phyloP scores from a whole-genome alignment of 2,329 filamentous ascomycete species.

The Phialophora tarda region DNA sequence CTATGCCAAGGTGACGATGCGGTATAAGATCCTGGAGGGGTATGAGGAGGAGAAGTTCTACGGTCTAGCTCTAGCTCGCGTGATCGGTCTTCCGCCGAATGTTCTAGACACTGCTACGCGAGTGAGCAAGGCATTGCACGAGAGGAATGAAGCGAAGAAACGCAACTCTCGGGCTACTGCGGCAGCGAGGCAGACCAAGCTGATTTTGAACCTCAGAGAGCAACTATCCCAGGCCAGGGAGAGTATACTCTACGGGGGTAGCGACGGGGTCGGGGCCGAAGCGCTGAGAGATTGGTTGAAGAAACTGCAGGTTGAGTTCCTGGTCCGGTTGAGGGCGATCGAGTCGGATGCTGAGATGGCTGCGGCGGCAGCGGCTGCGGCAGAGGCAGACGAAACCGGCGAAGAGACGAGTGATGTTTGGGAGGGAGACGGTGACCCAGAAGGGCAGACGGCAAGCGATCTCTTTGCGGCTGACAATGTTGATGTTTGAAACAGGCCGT shows the following conservation, averaged over 20 bases:
- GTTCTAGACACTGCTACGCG: conserved; percentile 72
- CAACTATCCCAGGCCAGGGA: conserved; percentile 69
- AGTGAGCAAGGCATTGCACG: conserved; percentile 68
- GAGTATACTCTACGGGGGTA: conserved; percentile 30
- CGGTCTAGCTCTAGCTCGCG: conserved; percentile 78
- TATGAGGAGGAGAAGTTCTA: conserved; percentile 75
- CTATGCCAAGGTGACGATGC: conserved; percentile 70
- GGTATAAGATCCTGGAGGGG: conserved; percentile 81
- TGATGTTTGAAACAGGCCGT: not conserved
- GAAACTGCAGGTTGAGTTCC: conserved; percentile 75
- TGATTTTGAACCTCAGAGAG: conserved; percentile 75
- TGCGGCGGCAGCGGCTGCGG: not conserved
- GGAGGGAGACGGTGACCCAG: not conserved
- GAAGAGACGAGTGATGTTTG: not conserved
- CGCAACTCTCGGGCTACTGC: conserved; percentile 64
- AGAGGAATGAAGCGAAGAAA: conserved; percentile 63
- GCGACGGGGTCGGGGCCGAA: conserved; percentile 66
- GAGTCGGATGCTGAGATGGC: conserved; percentile 49
- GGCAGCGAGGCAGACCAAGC: conserved; percentile 68
- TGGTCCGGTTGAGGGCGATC: conserved; percentile 70
- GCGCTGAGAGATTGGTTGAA: conserved; percentile 68
- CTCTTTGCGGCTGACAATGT: not conserved
- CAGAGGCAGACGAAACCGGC: not conserved
- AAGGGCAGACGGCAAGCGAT: not conserved
- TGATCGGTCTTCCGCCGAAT: conserved; percentile 71